A percentile compares a stretch with the other conserved stretches of the same genome.
phyloP scores from a whole-genome alignment of 306 rosid genomes.

The Dryas alaskensis region DNA sequence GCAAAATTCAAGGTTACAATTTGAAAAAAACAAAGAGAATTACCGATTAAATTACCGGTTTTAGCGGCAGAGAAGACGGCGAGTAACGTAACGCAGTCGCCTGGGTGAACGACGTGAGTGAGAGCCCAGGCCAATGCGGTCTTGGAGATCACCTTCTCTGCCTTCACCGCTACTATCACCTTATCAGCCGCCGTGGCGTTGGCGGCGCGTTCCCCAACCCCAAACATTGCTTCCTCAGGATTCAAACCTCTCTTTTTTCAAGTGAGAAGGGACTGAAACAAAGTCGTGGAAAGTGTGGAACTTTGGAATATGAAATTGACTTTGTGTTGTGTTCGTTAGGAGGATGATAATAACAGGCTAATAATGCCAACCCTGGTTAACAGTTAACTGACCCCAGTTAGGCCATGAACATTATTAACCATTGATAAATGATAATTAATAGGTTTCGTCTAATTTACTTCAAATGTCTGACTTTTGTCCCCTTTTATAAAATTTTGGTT shows the following conservation, averaged over 20 bases:
- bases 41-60: constrained; percentile 38
- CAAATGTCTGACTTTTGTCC: no score
- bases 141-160: constrained; percentile 72
- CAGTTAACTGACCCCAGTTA: constrained; percentile 22
- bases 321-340: background rate
- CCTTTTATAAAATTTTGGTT: no score
- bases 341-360: background rate
- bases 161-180: constrained; percentile 82
- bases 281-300: background rate
- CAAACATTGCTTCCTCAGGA: background rate
- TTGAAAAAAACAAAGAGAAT: background rate
- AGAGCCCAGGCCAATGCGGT: constrained; percentile 86
- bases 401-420: background rate
- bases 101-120: constrained; percentile 74
- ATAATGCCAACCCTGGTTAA: constrained; percentile 19
- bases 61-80: constrained; percentile 60
- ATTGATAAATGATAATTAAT: background rate
- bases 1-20: background rate
- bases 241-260: no score
- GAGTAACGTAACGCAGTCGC: constrained; percentile 72
- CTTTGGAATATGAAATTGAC: background rate
- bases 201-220: constrained; percentile 8
- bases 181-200: constrained; percentile 41
- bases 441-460: background rate
- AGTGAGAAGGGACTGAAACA: background rate